phyloP scores from a whole-genome alignment of 306 rosid genomes.

The Gillenia trifoliata region DNA sequence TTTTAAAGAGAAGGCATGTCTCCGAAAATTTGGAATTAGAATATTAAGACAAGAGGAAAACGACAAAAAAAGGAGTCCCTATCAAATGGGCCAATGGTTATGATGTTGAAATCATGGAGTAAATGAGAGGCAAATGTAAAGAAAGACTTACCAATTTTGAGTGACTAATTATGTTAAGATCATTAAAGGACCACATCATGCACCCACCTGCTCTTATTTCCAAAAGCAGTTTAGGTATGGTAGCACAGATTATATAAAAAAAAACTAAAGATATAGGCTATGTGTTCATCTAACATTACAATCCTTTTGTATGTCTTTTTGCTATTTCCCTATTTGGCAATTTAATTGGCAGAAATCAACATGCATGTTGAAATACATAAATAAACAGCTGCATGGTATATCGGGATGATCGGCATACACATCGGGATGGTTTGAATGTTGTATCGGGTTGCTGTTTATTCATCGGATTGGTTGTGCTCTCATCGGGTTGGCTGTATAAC shows the following conservation, averaged over 20 bases:
- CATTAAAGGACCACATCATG: constrained; percentile 1
- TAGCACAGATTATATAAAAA: background rate
- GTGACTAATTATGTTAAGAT: constrained; percentile 2
- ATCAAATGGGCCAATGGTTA: background rate
- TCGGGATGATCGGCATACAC: too few relatives aligned
- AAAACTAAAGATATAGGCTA: background rate
- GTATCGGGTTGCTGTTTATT: too few relatives aligned
- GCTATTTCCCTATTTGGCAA: background rate
- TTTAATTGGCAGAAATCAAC: background rate
- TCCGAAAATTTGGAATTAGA: background rate
- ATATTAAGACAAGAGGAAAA: background rate
- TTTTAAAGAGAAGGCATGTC: background rate
- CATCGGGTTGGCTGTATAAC: too few relatives aligned
- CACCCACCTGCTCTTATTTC: background rate
- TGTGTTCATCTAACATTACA: background rate
- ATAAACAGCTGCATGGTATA: too few relatives aligned
- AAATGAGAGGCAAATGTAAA: background rate
- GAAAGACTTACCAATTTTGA: background rate
- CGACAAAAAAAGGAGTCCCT: background rate
- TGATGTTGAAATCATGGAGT: constrained; percentile 4
- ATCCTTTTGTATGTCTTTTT: background rate
- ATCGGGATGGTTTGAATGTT: too few relatives aligned
- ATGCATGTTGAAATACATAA: too few relatives aligned
- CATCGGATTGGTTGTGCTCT: too few relatives aligned
- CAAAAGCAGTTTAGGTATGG: background rate